These are phyloP conservation scores for Fistulifera solaris DNA, from an alignment of 108 stramenopile genomes.

Conservation along the genomic window DNA sequence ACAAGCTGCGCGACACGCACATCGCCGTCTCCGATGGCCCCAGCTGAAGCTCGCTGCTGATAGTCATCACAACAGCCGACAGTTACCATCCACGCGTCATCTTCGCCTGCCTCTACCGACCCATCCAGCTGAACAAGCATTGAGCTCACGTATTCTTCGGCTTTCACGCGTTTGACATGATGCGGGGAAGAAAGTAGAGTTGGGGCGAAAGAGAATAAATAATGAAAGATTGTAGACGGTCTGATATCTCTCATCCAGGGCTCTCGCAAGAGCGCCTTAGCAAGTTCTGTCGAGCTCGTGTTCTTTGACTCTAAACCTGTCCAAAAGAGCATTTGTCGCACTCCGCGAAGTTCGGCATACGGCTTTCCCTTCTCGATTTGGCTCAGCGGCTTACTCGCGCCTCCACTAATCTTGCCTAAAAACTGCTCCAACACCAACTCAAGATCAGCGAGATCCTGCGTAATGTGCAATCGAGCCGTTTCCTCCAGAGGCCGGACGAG, in stretches of 20 bases:
- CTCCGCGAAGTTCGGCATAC: constrained; percentile 76
- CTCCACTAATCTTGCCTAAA: constrained; percentile 48
- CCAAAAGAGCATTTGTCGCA: constrained; percentile 82
- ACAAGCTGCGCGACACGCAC: constrained; percentile 55
- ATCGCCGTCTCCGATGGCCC: constrained; percentile 40
- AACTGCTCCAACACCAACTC: constrained; percentile 73
- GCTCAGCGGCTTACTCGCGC: constrained; percentile 35
- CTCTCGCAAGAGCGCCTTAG: constrained; percentile 66
- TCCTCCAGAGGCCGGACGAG: constrained; percentile 72
- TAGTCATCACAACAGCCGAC: constrained; percentile 85
- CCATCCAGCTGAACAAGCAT: constrained; percentile 59
- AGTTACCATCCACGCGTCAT: constrained; percentile 78
- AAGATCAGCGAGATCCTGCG: constrained; percentile 81
- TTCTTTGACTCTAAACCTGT: constrained; percentile 61
- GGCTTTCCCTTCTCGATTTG: constrained; percentile 71
- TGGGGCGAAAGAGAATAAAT: constrained; percentile 75
- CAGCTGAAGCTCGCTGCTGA: constrained; percentile 58
- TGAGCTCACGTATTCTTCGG: constrained; percentile 65
- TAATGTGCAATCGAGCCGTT: constrained; percentile 52
- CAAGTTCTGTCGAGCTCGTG: constrained; percentile 37
- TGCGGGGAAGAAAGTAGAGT: constrained; percentile 71
- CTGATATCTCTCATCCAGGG: constrained; percentile 77
- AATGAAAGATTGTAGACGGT: constrained; percentile 76
- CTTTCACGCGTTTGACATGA: constrained; percentile 67
- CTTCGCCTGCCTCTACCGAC: constrained; percentile 75